A percentile compares a stretch with the other conserved stretches of the same genome.
Conservation (phyloP, 73 alveolate species). For the Blepharisma japonicum region DNA sequence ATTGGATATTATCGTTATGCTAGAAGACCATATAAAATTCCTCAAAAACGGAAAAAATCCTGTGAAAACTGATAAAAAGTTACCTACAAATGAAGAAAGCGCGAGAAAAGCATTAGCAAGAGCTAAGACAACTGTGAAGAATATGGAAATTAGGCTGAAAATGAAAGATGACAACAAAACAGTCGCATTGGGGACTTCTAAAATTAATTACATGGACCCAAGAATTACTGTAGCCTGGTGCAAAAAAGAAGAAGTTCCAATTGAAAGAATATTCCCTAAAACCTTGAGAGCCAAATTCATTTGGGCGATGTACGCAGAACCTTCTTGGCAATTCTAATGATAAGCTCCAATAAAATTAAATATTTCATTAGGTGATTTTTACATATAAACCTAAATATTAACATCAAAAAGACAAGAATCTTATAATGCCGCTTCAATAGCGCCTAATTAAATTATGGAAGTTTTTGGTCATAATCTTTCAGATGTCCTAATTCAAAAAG, state of each 20-base stretch:
- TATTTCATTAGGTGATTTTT: too few species aligned
- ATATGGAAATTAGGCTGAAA: constrained; percentile 65
- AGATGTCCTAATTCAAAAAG: constrained; percentile 9
- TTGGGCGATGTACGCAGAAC: constrained; percentile 94
- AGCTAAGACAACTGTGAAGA: constrained; percentile 41
- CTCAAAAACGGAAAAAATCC: constrained; percentile 54
- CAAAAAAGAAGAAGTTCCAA: constrained; percentile 92
- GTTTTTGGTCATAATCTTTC: background rate
- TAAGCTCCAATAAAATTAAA: too few species aligned
- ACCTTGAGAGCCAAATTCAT: constrained; percentile 73
- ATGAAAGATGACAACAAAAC: constrained; percentile 90
- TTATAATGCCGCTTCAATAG: too few species aligned
- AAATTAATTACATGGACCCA: constrained; percentile 99
- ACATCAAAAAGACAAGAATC: too few species aligned
- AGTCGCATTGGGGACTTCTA: constrained; percentile 96
- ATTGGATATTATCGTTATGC: constrained; percentile 59
- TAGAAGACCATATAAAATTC: constrained; percentile 57
- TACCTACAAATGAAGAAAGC: constrained; percentile 27
- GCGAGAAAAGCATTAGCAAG: constrained; percentile 40
- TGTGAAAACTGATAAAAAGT: constrained; percentile 18
- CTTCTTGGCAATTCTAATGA: constrained; percentile 65
- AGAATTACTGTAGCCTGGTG: constrained; percentile 91
- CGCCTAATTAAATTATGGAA: constrained; percentile 9
- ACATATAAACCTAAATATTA: too few species aligned
- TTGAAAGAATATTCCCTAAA: constrained; percentile 95